Conservation (phyloP, 2,329 filamentous ascomycete genomes). For the Neonectria ditissima region DNA sequence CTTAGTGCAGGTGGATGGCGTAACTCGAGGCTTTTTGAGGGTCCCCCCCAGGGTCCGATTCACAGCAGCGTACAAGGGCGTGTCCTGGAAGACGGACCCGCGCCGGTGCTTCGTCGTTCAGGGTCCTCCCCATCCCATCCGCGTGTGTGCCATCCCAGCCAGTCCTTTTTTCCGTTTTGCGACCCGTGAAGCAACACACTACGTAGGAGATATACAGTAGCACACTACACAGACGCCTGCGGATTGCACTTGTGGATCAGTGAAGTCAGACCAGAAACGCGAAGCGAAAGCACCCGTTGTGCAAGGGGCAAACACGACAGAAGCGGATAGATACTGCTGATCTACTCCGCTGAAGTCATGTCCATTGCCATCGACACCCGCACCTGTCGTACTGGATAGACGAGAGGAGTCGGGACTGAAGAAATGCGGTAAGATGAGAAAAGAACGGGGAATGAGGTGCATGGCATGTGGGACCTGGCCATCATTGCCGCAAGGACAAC, state of each 20-base stretch:
- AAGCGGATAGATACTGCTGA: slow-evolving; percentile 44
- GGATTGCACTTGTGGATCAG: not conserved
- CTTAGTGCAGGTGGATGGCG: slow-evolving; percentile 43
- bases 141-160: not conserved
- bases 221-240: slow-evolving; percentile 24
- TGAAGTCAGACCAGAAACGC: not conserved
- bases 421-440: not conserved
- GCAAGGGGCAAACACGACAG: slow-evolving; percentile 19
- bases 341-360: slow-evolving; percentile 36
- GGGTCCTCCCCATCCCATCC: slow-evolving; percentile 37
- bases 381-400: not conserved
- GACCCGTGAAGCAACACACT: not conserved
- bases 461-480: slow-evolving; percentile 10
- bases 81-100: slow-evolving; percentile 2
- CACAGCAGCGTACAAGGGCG: slow-evolving; percentile 4
- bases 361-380: not conserved
- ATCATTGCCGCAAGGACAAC: slow-evolving; percentile 22
- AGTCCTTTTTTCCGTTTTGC: not conserved
- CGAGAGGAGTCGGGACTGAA: not conserved
- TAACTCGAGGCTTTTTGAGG: slow-evolving; percentile 38
- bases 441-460: not conserved
- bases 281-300: slow-evolving; percentile 11
- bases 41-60: slow-evolving; percentile 7
- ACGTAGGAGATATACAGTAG: not conserved
- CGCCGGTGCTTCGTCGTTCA: slow-evolving; percentile 35